Conservation (phyloP, 164 flowering plant species). For the Vitis rotundifolia region DNA sequence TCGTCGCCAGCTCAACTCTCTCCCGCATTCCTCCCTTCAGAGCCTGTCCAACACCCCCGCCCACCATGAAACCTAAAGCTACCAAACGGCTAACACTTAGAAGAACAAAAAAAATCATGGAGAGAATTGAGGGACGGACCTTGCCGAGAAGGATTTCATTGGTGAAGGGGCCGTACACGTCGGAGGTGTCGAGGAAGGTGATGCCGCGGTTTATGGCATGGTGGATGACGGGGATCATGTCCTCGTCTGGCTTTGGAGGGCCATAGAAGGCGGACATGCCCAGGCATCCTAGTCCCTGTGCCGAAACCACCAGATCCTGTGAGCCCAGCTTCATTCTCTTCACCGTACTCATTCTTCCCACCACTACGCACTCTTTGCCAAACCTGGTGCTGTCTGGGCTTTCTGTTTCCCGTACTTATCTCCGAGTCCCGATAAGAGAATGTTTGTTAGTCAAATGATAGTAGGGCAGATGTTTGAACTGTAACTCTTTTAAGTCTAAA, state of each 20-base stretch:
- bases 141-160: slow-evolving; percentile 38
- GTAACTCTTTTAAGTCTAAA: no score
- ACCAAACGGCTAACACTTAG: neutral
- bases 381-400: no score
- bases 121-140: slow-evolving; percentile 6
- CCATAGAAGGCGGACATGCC: slow-evolving; percentile 35
- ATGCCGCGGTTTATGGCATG: slow-evolving; percentile 25
- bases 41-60: slow-evolving; percentile 14
- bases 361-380: no score
- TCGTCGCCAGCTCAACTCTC: slow-evolving; percentile 26
- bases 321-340: slow-evolving; percentile 37
- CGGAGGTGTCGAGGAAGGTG: slow-evolving; percentile 41
- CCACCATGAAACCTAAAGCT: neutral
- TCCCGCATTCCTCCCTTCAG: slow-evolving; percentile 24
- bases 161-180: slow-evolving; percentile 36
- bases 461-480: no score
- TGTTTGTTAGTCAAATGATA: no score
- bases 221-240: slow-evolving; percentile 32
- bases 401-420: no score
- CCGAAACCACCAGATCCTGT: slow-evolving; percentile 13
- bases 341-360: neutral
- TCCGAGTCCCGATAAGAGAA: no score
- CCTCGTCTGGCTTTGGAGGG: no score
- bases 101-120: neutral
- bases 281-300: slow-evolving; percentile 9